These are phyloP conservation scores for Hordeum marinum DNA, from an alignment of 176 grass and related monocot species.

Conservation along the genomic window DNA sequence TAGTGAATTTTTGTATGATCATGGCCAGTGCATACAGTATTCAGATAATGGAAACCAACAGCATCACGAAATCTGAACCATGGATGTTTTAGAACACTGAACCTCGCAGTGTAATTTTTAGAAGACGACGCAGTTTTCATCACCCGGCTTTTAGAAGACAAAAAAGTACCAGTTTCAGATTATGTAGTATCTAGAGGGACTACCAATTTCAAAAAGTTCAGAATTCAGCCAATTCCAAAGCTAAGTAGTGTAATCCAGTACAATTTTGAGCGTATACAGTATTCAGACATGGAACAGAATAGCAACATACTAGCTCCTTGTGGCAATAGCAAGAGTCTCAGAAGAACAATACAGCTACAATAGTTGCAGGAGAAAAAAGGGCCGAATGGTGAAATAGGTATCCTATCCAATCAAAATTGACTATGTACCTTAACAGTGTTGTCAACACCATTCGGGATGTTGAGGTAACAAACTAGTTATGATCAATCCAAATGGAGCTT, in stretches of 20 bases:
- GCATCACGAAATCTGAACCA: neutral
- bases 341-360: neutral
- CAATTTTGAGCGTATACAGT: neutral
- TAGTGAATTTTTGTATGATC: neutral
- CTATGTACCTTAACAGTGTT: neutral
- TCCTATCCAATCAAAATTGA: neutral
- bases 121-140: neutral
- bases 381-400: neutral
- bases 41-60: neutral
- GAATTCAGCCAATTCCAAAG: neutral
- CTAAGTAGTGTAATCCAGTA: neutral
- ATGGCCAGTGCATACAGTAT: neutral
- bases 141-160: neutral
- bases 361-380: neutral
- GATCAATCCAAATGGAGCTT: neutral
- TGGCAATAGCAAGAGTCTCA: neutral
- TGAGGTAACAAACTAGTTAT: neutral
- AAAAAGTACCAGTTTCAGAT: neutral
- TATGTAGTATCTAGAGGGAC: fast-evolving
- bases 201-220: neutral
- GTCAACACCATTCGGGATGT: neutral
- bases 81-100: neutral
- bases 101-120: neutral
- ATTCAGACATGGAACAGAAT: neutral
- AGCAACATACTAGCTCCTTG: neutral